Percentiles rank a stretch among this genome's conserved stretches.
Conservation (phyloP, 2,329 filamentous ascomycete species). For the Aspergillus versicolor region DNA sequence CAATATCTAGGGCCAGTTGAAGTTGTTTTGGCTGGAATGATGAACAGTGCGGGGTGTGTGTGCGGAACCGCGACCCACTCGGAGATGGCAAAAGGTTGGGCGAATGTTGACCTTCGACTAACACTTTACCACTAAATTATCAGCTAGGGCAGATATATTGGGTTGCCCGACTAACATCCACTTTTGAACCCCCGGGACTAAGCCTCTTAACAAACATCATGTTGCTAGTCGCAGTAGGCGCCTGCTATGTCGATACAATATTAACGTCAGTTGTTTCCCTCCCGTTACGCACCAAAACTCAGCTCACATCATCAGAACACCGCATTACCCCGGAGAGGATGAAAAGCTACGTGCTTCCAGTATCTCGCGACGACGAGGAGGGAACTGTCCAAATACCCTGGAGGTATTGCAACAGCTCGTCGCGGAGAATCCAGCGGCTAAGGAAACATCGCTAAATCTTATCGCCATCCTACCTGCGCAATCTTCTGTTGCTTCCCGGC, state of each 20-base stretch:
- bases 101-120: no score
- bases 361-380: constrained; percentile 62
- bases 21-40: no score
- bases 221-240: constrained; percentile 64
- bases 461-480: constrained; percentile 54
- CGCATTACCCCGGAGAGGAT: constrained; percentile 68
- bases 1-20: no score
- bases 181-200: background rate
- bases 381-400: constrained; percentile 71
- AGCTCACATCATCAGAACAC: constrained; percentile 21
- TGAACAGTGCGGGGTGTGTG: no score
- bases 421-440: constrained; percentile 6
- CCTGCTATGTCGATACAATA: constrained; percentile 71
- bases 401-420: constrained; percentile 68
- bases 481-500: constrained; percentile 51
- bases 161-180: no score
- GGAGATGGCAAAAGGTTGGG: no score
- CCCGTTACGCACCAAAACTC: background rate
- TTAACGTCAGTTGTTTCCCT: constrained; percentile 51
- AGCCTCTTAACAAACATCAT: constrained; percentile 26
- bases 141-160: no score
- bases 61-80: no score
- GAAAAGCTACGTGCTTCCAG: constrained; percentile 67
- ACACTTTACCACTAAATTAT: no score
- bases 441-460: constrained; percentile 34